phyloP scores from a whole-genome alignment of 305 asterid genomes.

The Plantago rigida region DNA sequence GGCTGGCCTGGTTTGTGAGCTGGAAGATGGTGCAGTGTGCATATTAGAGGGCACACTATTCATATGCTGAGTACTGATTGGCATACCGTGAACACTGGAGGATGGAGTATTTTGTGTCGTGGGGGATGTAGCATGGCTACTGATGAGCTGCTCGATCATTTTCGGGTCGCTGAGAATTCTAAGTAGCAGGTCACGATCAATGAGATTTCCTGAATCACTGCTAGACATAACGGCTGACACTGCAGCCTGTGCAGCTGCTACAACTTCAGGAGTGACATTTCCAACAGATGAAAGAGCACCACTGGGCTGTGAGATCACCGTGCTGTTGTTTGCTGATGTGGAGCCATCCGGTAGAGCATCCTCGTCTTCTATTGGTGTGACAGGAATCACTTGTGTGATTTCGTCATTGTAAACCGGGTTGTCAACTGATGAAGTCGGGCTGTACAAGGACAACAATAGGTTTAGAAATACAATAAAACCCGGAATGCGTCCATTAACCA shows the following conservation, averaged over 20 bases:
- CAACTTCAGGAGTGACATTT: constrained; percentile 33
- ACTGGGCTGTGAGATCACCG: constrained; percentile 27
- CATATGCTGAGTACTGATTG: constrained; percentile 9
- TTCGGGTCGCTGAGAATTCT: constrained; percentile 62
- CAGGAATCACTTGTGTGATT: constrained; percentile 47
- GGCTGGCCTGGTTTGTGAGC: constrained; percentile 2
- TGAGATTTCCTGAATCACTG: constrained; percentile 38
- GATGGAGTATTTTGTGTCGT: constrained; percentile 29
- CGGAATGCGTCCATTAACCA: not conserved
- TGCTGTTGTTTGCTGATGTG: constrained; percentile 13
- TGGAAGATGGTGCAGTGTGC: constrained; percentile 19
- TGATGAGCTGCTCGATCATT: constrained; percentile 54
- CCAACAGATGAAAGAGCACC: constrained; percentile 24
- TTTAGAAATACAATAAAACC: constrained; percentile 2
- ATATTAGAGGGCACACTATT: constrained; percentile 18
- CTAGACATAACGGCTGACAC: constrained; percentile 38
- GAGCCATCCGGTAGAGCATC: constrained; percentile 41
- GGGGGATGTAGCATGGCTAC: constrained; percentile 36
- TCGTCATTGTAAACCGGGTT: constrained; percentile 30
- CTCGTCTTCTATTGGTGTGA: constrained; percentile 77
- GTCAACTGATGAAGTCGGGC: constrained; percentile 46
- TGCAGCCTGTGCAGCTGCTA: constrained; percentile 65
- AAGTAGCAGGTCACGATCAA: constrained; percentile 56
- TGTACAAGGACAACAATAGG: constrained; percentile 28
- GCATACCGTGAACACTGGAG: constrained; percentile 15